A percentile compares a stretch with the other conserved stretches of the same genome.
Conservation (phyloP, 129 eudicot genomes). For the Flaveria bidentis region DNA sequence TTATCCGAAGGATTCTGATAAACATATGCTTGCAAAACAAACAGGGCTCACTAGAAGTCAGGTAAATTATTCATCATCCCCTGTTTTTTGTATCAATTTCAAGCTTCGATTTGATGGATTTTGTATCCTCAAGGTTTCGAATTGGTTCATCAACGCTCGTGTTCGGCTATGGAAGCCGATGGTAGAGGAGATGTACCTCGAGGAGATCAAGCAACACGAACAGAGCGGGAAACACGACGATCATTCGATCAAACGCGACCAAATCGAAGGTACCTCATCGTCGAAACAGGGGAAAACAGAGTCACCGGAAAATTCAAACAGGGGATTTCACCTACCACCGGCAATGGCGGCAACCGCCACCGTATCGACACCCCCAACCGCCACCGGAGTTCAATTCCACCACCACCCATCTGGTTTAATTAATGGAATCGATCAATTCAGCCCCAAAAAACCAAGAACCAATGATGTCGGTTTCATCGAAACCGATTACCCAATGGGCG, state of each 20-base stretch:
- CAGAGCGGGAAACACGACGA: constrained; percentile 47
- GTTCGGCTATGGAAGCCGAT: constrained; percentile 97
- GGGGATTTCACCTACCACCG: constrained; percentile 39
- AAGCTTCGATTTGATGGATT: background rate
- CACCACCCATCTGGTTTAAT: constrained; percentile 55
- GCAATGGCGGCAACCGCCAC: constrained; percentile 38
- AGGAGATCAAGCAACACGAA: constrained; percentile 74
- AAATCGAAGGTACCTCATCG: constrained; percentile 46
- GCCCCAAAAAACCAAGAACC: constrained; percentile 65
- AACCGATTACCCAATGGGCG: constrained; percentile 71
- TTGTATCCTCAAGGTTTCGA: constrained; percentile 60
- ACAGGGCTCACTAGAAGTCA: constrained; percentile 94
- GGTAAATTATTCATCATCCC: constrained; percentile 34
- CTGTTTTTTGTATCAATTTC: background rate
- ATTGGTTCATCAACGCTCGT: constrained; percentile 94
- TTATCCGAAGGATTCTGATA: constrained; percentile 95
- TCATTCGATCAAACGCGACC: constrained; percentile 4
- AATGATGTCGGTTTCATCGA: constrained; percentile 59
- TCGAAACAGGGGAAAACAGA: constrained; percentile 46
- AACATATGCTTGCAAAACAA: constrained; percentile 87
- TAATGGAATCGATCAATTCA: constrained; percentile 55
- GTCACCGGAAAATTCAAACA: constrained; percentile 39
- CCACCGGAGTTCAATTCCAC: constrained; percentile 35
- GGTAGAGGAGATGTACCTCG: constrained; percentile 94
- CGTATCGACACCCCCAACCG: constrained; percentile 38